phyloP scores from a whole-genome alignment of 768 basidiomycete species.

The Naganishia vaughanmartiniae region DNA sequence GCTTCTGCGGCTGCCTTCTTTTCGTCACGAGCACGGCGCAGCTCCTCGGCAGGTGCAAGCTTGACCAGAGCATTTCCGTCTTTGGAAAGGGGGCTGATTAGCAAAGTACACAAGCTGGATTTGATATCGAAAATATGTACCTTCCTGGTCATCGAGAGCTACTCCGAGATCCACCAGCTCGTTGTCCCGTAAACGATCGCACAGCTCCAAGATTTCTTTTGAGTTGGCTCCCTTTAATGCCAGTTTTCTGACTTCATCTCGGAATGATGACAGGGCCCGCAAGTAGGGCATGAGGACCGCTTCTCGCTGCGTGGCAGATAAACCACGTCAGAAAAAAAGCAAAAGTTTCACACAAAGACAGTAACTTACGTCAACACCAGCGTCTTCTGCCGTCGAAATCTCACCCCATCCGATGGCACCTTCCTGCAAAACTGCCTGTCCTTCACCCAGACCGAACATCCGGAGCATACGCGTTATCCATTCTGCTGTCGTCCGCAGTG shows the following conservation, averaged over 20 bases:
- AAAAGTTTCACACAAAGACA: background rate
- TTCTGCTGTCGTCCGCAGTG: slow-evolving; percentile 61
- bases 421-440: slow-evolving; percentile 63
- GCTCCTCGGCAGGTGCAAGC: slow-evolving; percentile 73
- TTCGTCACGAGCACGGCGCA: slow-evolving; percentile 82
- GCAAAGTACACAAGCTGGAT: background rate
- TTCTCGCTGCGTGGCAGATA: slow-evolving; percentile 62
- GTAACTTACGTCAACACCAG: slow-evolving; percentile 53
- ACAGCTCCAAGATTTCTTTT: slow-evolving; percentile 78
- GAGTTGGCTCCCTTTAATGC: slow-evolving; percentile 68
- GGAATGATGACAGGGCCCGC: slow-evolving; percentile 77
- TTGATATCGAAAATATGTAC: slow-evolving; percentile 53
- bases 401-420: slow-evolving; percentile 77
- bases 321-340: slow-evolving; percentile 58
- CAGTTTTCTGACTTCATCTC: slow-evolving; percentile 78
- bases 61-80: slow-evolving; percentile 96
- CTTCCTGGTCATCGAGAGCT: slow-evolving; percentile 94
- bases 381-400: slow-evolving; percentile 56
- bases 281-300: slow-evolving; percentile 85
- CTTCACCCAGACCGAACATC: slow-evolving; percentile 58
- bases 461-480: slow-evolving; percentile 58
- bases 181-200: slow-evolving; percentile 82
- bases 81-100: slow-evolving; percentile 46
- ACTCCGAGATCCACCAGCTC: slow-evolving; percentile 93
- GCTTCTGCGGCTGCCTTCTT: slow-evolving; percentile 72